Base-by-base conservation (phyloP, 768 basidiomycete genomes). In the Lactifluus echinatus region DNA sequence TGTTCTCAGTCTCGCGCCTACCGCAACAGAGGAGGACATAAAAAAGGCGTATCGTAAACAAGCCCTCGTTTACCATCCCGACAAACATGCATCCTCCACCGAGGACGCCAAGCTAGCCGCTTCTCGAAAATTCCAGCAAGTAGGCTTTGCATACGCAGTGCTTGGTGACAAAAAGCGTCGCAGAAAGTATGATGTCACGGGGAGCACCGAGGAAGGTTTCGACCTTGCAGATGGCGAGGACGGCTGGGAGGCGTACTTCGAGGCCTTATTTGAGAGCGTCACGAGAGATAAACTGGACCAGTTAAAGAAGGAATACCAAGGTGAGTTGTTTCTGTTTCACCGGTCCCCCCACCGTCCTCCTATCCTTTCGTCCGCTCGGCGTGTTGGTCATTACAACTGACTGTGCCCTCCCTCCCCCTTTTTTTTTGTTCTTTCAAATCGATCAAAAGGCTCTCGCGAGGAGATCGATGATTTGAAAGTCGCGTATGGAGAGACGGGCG, bases 181-280 rank as follows among this genome's bases (percentile, higher is more conserved):
- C 67, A 75, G 80, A 66, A 76, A 82, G 58, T 99, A 97, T 63
- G 93, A 98, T 65, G 71, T 70, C 53, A 95, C 88, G 0, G 96
- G 96, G 17, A 80, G 80, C 63, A 96, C 93, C 8, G 83, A 85
- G 61, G 93, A 97, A 65, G 80, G 79, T 10, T 78, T 87, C 43
- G 83, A 84, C 48, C 67, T 87, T 39, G 82, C 74, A 23, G 79
- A 80, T 6, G 89, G 82, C 10, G 89, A 87, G 57, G 88, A 85
- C 59, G 90, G 92, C 1, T 99, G 96, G 96, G 91, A 93, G 66
- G 81, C 88, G 6, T 99, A 99, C 72, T 99, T 98, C 65, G 87
- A 87, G 68, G 85, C 85, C 55, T 72, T 96, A 62, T 96, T 93
- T 63, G 88, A 94, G 59, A 79, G 83, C 53, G 88, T 95, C 24